Evolutionary conservation across 495 filamentous ascomycete species (phyloP), one percentile per base, ranked within the genome.

Genomic region (Penicillium cosmopolitanum): DNA sequence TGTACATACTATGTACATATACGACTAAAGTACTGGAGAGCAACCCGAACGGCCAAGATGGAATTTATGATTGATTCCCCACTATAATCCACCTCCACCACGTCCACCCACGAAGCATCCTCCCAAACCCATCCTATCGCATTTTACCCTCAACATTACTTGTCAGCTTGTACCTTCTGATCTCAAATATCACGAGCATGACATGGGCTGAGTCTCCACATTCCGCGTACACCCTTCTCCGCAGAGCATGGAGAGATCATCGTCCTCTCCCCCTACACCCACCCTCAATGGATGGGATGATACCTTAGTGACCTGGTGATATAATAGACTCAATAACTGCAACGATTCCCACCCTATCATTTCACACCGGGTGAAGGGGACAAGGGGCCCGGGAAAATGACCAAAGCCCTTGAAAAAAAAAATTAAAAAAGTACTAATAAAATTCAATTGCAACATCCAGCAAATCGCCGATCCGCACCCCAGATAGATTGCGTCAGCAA

Each of bases 401-500:
- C 28, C 28, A 40, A n/a, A 40, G 11, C 36, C 11, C 9, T 40
- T 10, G 16, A 16, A 46, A 18, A 46, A n/a, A 46, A 21, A 21
- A 21, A 21, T 21, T 21, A 21, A 21, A 21, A 21, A 44, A 15
- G 9, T n/a, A 46, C 43, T 46, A 46, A 19, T 6, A 7, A 46
- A 46, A 46, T 46, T 46, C 43, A 46, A 46, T 46, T 46, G 43
- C 43, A 18, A 16, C 18, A 18, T 21, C 43, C 43, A 46, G n/a
- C 43, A 46, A 46, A 46, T 46, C 15, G 43, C 43, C 43, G 43
- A 46, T 46, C 43, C 7, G 43, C 43, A 46, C 18, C 43, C 13
- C n/a, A 11, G 15, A 16, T 18, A 21, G 18, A 23, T 46, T 21
- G 43, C 43, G 43, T 46, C 43, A 46, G 43, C 43, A 19, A 46